phyloP scores from a whole-genome alignment of 1,284 basidiomycete species.

The Papiliotrema laurentii region DNA sequence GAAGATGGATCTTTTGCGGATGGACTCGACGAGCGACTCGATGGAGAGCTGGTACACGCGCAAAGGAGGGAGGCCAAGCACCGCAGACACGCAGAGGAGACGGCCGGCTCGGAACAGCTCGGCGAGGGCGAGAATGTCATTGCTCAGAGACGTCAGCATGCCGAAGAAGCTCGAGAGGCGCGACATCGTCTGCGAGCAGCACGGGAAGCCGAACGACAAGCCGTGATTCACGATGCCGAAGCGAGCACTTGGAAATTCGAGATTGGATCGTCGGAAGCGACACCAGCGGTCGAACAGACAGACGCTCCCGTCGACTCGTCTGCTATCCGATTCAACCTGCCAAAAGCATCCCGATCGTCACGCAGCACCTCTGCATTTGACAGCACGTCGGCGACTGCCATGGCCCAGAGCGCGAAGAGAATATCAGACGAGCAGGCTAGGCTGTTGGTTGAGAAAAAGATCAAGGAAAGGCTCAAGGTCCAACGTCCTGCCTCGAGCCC shows the following conservation, averaged over 20 bases:
- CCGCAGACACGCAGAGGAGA: background rate
- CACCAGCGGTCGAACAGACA: no score
- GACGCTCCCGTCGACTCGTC: no score
- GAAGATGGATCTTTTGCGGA: background rate
- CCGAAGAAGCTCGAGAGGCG: background rate
- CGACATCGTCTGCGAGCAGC: background rate
- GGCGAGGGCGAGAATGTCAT: background rate
- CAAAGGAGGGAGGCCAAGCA: background rate
- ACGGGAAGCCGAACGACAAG: background rate
- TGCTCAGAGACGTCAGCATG: background rate
- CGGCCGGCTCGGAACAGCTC: background rate
- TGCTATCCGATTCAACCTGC: no score
- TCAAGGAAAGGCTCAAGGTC: no score
- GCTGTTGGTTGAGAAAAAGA: no score
- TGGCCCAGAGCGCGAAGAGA: no score
- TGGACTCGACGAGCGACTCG: background rate
- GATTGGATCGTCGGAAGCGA: no score
- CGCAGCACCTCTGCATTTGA: no score
- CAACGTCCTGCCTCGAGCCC: no score
- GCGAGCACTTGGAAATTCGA: background rate
- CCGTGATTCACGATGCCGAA: background rate
- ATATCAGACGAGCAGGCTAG: no score
- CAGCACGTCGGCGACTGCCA: no score
- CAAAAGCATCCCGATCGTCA: no score
- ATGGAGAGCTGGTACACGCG: background rate